Evolutionary conservation across 805 yeast species (phyloP).

Genomic region (Kazachstania viticola): DNA sequence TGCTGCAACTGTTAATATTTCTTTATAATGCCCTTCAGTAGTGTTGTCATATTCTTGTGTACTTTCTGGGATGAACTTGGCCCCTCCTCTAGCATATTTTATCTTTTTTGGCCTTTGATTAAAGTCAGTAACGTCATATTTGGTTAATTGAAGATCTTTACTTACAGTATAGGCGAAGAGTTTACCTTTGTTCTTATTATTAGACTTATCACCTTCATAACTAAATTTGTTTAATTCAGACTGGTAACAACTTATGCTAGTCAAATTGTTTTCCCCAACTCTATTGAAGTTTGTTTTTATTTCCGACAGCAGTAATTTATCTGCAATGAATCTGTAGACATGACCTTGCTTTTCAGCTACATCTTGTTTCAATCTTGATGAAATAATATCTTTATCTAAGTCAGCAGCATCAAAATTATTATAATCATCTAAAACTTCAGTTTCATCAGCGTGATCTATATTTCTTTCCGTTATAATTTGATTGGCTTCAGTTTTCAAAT

Average conservation of each 20-base stretch:
- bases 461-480: slow-evolving; percentile 22
- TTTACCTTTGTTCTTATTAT: slow-evolving; percentile 45
- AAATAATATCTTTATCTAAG: slow-evolving; percentile 74
- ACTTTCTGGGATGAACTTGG: slow-evolving; percentile 29
- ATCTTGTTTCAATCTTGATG: slow-evolving; percentile 71
- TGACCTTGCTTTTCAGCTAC: slow-evolving; percentile 85
- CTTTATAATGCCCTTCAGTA: slow-evolving; percentile 65
- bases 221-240: slow-evolving; percentile 26
- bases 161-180: slow-evolving; percentile 61
- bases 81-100: slow-evolving; percentile 56
- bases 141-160: slow-evolving; percentile 68
- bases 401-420: slow-evolving; percentile 78
- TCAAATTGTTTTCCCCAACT: slow-evolving; percentile 49
- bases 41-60: slow-evolving; percentile 35
- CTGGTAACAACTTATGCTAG: slow-evolving; percentile 31
- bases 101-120: slow-evolving; percentile 52
- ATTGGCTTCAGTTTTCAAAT: slow-evolving; percentile 51
- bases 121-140: slow-evolving; percentile 57
- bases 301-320: slow-evolving; percentile 32
- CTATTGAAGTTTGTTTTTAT: slow-evolving; percentile 37
- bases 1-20: slow-evolving; percentile 67
- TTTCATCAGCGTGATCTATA: slow-evolving; percentile 4
- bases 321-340: slow-evolving; percentile 58
- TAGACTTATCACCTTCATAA: slow-evolving; percentile 31
- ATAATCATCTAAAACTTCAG: slow-evolving; percentile 24